Conservation (phyloP, 306 rosid species). For the Gastrolobium bilobum region DNA sequence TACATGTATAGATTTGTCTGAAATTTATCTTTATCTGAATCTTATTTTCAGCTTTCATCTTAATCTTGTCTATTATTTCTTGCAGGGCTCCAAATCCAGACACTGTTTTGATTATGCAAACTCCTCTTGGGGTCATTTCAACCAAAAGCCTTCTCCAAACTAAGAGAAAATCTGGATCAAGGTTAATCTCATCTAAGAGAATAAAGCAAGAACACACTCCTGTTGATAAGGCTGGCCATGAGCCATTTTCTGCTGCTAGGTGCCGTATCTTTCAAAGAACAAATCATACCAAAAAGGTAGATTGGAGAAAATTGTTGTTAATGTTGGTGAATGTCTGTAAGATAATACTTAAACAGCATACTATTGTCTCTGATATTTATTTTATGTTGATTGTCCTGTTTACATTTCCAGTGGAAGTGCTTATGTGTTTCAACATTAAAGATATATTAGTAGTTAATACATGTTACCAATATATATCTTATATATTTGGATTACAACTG, state of each 20-base stretch:
- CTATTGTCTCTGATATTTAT: conserved; percentile 11
- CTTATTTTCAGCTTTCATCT: conserved; percentile 44
- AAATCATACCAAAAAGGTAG: conserved; percentile 83
- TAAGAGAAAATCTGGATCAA: conserved; percentile 84
- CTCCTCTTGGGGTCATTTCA: conserved; percentile 90
- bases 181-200: conserved; percentile 86
- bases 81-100: conserved; percentile 99
- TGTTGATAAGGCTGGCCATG: conserved; percentile 66
- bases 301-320: conserved; percentile 18
- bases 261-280: conserved; percentile 84
- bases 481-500: conserved; percentile 21
- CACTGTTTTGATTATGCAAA: conserved; percentile 93
- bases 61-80: conserved; percentile 47
- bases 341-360: conserved; percentile 28
- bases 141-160: conserved; percentile 90
- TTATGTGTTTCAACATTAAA: conserved; percentile 42
- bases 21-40: conserved; percentile 29
- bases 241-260: conserved; percentile 90
- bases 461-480: neutral
- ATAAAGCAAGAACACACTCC: conserved; percentile 65
- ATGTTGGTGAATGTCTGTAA: conserved; percentile 41
- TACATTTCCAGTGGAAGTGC: conserved; percentile 6
- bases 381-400: conserved; percentile 18
- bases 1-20: conserved; percentile 2
- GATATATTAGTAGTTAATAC: conserved; percentile 5